Percentiles rank a stretch among this genome's conserved stretches.
Conservation (phyloP, 1,284 basidiomycete species). For the Cutaneotrichosporon sp. region DNA sequence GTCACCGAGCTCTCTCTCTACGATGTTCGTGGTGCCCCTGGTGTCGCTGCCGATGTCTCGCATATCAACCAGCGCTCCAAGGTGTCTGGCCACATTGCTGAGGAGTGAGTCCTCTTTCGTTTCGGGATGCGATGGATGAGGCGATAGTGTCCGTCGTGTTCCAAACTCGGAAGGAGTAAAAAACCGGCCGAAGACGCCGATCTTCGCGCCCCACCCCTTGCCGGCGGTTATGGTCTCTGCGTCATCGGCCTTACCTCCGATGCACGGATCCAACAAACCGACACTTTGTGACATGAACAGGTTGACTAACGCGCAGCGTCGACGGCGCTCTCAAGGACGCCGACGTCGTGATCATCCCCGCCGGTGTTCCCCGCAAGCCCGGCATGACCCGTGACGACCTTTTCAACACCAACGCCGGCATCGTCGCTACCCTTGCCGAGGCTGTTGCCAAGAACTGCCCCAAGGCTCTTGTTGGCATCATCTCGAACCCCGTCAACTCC, state of each 20-base stretch:
- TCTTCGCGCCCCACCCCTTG: not conserved
- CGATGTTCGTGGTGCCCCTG: conserved; percentile 95
- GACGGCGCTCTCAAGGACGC: conserved; percentile 77
- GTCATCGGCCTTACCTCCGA: not conserved
- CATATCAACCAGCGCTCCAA: conserved; percentile 62
- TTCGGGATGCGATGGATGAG: no score
- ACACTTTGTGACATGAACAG: no score
- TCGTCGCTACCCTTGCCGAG: conserved; percentile 86
- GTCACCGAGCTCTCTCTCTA: conserved; percentile 82
- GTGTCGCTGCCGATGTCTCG: conserved; percentile 89
- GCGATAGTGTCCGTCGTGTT: not conserved
- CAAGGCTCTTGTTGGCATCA: conserved; percentile 90
- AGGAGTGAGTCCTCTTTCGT: conserved; percentile 36
- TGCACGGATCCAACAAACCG: no score
- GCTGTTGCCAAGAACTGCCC: conserved; percentile 80
- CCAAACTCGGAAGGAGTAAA: not conserved
- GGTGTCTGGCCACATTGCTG: conserved; percentile 61
- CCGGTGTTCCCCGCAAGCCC: conserved; percentile 94
- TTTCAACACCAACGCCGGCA: conserved; percentile 79
- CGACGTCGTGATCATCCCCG: conserved; percentile 90
- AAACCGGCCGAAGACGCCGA: conserved; percentile 1
- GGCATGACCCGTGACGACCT: conserved; percentile 58
- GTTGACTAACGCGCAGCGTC: conserved; percentile 54
- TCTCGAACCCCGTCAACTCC: conserved; percentile 95
- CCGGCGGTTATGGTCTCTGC: not conserved